A percentile compares a stretch with the other conserved stretches of the same genome.
Evolutionary conservation across 1,284 basidiomycete species (phyloP).

Genomic region (Schizophyllum commune): DNA sequence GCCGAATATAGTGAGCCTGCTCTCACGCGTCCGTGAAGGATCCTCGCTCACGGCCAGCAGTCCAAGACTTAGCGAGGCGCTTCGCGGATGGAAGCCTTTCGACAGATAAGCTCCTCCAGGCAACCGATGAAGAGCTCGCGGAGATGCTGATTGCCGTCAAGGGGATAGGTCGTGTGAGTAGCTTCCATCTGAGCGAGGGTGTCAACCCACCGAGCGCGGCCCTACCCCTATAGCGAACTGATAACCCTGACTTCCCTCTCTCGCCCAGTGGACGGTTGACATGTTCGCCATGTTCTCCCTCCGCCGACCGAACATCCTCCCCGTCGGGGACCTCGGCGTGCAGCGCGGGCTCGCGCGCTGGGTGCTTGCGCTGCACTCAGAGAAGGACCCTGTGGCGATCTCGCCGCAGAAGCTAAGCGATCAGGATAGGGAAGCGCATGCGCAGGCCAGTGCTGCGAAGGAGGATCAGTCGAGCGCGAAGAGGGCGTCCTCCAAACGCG

Average conservation of each 20-base stretch:
- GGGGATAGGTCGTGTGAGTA: conserved; percentile 69
- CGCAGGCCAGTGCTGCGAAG: conserved; percentile 15
- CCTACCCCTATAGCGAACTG: too few relatives aligned
- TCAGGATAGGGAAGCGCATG: conserved; percentile 21
- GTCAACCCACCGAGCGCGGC: too few relatives aligned
- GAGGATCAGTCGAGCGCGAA: too few relatives aligned
- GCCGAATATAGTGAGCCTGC: conserved; percentile 69
- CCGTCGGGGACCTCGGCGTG: conserved; percentile 78
- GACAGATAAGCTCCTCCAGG: conserved; percentile 60
- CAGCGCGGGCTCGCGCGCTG: conserved; percentile 74
- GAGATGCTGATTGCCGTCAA: conserved; percentile 71
- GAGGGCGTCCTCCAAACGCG: background rate
- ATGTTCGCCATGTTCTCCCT: conserved; percentile 90
- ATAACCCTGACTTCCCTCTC: background rate
- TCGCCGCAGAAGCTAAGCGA: conserved; percentile 47
- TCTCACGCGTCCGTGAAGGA: conserved; percentile 1
- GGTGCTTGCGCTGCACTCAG: conserved; percentile 61
- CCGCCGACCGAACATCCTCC: conserved; percentile 75
- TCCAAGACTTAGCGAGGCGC: conserved; percentile 68
- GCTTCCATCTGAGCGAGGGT: background rate
- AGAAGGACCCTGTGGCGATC: conserved; percentile 38
- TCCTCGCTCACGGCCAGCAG: conserved; percentile 27
- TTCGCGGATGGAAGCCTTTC: conserved; percentile 76
- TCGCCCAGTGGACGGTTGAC: conserved; percentile 42
- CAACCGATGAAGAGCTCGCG: conserved; percentile 68